phyloP scores from a whole-genome alignment of 805 yeast genomes.

The Komagataella ulmi region DNA sequence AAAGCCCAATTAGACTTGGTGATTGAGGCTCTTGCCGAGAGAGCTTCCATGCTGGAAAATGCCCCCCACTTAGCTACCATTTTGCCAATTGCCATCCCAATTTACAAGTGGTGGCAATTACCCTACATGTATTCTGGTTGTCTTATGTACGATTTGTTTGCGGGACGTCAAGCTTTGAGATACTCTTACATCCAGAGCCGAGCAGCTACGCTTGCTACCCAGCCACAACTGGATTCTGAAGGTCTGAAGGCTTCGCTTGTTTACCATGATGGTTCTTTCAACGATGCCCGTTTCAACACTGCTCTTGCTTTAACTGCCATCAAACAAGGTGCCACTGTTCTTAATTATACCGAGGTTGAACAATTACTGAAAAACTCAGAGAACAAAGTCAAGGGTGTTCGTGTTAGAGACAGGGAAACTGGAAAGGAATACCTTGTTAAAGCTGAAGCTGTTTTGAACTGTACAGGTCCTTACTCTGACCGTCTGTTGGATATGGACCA shows the following conservation, averaged over 20 bases:
- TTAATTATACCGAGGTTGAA: constrained; percentile 76
- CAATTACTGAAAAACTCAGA: constrained; percentile 54
- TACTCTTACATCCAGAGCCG: constrained; percentile 62
- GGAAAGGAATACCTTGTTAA: constrained; percentile 46
- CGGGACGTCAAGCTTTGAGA: constrained; percentile 78
- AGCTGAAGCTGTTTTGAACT: constrained; percentile 73
- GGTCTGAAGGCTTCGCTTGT: constrained; percentile 82
- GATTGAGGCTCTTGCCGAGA: constrained; percentile 78
- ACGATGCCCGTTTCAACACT: constrained; percentile 84
- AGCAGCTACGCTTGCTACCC: constrained; percentile 52
- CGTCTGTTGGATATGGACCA: constrained; percentile 77
- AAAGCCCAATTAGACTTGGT: constrained; percentile 83
- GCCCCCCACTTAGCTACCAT: constrained; percentile 86
- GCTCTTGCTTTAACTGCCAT: constrained; percentile 78
- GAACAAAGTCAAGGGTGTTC: constrained; percentile 59
- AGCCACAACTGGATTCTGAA: constrained; percentile 75
- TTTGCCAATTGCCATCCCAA: constrained; percentile 92
- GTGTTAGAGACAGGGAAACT: constrained; percentile 60
- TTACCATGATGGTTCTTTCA: constrained; percentile 91
- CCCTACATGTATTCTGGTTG: constrained; percentile 91
- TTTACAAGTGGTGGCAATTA: constrained; percentile 89
- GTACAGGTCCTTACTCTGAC: constrained; percentile 93
- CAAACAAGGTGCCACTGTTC: constrained; percentile 77
- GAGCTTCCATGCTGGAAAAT: constrained; percentile 73
- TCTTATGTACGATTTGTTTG: constrained; percentile 83